Evolutionary conservation across 495 filamentous ascomycete genomes (phyloP).

Genomic region (Hypoxylon perforatum): DNA sequence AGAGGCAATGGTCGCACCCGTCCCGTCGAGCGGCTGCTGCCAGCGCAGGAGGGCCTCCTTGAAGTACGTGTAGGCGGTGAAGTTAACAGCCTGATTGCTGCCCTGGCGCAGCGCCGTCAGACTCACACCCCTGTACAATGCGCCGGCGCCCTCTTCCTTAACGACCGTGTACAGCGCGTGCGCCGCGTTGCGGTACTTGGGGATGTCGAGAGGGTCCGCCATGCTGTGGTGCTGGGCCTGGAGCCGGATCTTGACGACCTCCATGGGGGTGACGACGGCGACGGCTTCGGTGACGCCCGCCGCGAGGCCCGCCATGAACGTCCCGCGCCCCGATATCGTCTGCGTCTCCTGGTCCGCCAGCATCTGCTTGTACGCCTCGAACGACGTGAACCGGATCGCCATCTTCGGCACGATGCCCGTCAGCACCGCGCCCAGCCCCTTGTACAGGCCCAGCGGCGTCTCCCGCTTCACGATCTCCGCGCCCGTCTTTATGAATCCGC

Average conservation of each 20-base stretch:
- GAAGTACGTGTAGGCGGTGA: constrained; percentile 96
- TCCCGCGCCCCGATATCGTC: constrained; percentile 74
- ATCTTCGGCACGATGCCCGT: constrained; percentile 99
- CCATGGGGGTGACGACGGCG: constrained; percentile 96
- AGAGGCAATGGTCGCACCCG: constrained; percentile 53
- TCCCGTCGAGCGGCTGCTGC: constrained; percentile 61
- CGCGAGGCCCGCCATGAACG: constrained; percentile 89
- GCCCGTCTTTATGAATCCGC: constrained; percentile 90
- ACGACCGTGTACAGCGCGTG: constrained; percentile 95
- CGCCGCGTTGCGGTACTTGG: constrained; percentile 97
- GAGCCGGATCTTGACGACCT: constrained; percentile 97
- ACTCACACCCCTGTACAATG: constrained; percentile 91
- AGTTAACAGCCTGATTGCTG: constrained; percentile 98
- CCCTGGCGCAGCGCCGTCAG: constrained; percentile 94
- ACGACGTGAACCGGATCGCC: constrained; percentile 98
- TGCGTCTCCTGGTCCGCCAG: constrained; percentile 78
- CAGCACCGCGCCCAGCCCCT: constrained; percentile 93
- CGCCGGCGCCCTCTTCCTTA: constrained; percentile 86
- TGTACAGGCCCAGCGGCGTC: constrained; percentile 93
- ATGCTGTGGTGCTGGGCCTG: constrained; percentile 97
- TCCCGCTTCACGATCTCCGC: constrained; percentile 87
- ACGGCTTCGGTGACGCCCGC: constrained; percentile 98
- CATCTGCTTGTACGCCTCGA: constrained; percentile 91
- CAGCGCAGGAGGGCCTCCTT: constrained; percentile 77
- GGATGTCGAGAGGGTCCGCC: constrained; percentile 89